Evolutionary conservation across 352 stramenopile genomes (phyloP).

Genomic region (Phytophthora agathidicida): DNA sequence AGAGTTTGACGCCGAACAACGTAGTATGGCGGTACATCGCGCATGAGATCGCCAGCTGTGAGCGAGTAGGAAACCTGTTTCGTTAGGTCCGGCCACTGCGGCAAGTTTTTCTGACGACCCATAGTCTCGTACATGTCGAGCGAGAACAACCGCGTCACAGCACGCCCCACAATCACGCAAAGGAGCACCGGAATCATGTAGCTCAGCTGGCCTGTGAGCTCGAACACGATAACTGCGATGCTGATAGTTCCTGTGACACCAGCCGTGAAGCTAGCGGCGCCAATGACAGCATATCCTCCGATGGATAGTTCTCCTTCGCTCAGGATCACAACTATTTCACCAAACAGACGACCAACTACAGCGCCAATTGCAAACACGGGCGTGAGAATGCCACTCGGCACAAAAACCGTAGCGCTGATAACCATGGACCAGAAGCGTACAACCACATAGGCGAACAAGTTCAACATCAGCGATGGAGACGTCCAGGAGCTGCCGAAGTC

Average conservation of each 20-base stretch:
- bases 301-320: conserved; percentile 58
- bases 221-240: conserved; percentile 86
- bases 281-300: conserved; percentile 81
- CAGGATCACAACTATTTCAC: conserved; percentile 76
- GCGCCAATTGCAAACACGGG: conserved; percentile 92
- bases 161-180: conserved; percentile 74
- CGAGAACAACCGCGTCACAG: conserved; percentile 71
- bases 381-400: conserved; percentile 92
- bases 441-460: conserved; percentile 66
- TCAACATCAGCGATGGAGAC: conserved; percentile 65
- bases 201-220: conserved; percentile 90
- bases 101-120: conserved; percentile 77
- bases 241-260: conserved; percentile 79
- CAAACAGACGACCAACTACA: conserved; percentile 88
- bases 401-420: conserved; percentile 82
- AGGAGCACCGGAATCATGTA: conserved; percentile 90
- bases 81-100: conserved; percentile 80
- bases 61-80: conserved; percentile 82
- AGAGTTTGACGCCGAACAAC: conserved; percentile 62
- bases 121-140: conserved; percentile 89
- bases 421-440: conserved; percentile 84
- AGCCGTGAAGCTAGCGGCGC: conserved; percentile 82
- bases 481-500: conserved; percentile 62
- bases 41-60: conserved; percentile 75
- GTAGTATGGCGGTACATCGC: conserved; percentile 46